phyloP scores from a whole-genome alignment of 176 grass and related monocot species.

The Panicum miliaceum region DNA sequence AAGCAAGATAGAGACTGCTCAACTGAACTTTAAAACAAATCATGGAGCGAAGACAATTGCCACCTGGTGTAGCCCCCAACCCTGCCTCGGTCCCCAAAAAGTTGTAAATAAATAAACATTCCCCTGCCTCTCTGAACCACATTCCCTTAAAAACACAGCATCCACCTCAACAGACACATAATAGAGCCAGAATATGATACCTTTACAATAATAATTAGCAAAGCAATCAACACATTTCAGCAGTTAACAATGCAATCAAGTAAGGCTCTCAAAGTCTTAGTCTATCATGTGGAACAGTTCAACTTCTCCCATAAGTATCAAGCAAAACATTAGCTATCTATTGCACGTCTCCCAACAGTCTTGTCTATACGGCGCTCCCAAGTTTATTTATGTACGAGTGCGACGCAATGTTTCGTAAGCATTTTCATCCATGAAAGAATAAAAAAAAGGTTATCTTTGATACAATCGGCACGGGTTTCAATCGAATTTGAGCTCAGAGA shows the following conservation, averaged over 20 bases:
- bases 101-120: constrained; percentile 5
- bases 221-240: background rate
- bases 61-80: constrained; percentile 14
- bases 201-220: constrained; percentile 6
- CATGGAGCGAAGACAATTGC: constrained; percentile 18
- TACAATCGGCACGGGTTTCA: background rate
- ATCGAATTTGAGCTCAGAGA: background rate
- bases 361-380: background rate
- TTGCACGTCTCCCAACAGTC: background rate
- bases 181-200: constrained; percentile 1
- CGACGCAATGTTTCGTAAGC: background rate
- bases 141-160: constrained; percentile 21
- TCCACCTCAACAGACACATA: constrained; percentile 24
- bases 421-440: background rate
- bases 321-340: background rate
- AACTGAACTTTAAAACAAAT: constrained; percentile 41
- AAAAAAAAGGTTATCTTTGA: background rate
- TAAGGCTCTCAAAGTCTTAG: constrained; percentile 7
- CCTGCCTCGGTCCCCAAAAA: background rate
- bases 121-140: constrained; percentile 1
- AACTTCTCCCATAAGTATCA: constrained; percentile 11
- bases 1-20: constrained; percentile 41
- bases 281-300: constrained; percentile 23
- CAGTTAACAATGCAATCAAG: background rate
- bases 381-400: background rate